A percentile compares a stretch with the other conserved stretches of the same genome.
These are phyloP conservation scores for Thymus quinquecostatus DNA, from an alignment of 257 asterid species.

Conservation along the genomic window DNA sequence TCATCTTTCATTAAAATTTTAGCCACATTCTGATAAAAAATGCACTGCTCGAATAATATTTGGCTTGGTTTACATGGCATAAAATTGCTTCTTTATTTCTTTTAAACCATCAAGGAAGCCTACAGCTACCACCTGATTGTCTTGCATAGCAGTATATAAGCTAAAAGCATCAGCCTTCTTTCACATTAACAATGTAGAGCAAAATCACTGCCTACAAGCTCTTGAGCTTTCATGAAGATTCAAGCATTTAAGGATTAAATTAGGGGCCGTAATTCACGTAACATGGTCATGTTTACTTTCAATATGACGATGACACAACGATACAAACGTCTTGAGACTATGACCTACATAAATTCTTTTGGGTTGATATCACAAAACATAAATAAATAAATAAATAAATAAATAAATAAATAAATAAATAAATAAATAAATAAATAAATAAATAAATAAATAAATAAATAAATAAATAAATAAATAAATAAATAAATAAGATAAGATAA, in stretches of 20 bases:
- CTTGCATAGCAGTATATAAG: not conserved
- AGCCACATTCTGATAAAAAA: not conserved
- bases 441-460: too few species aligned
- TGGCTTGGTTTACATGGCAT: not conserved
- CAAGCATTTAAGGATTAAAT: not conserved
- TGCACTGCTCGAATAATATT: not conserved
- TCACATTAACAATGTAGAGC: not conserved
- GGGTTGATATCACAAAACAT: not conserved
- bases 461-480: too few species aligned
- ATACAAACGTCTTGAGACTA: too few species aligned
- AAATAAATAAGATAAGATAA: too few species aligned
- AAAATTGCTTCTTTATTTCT: not conserved
- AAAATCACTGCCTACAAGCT: not conserved
- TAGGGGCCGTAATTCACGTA: not conserved
- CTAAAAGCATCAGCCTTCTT: not conserved
- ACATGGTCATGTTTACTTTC: not conserved
- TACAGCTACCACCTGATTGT: conserved; percentile 4
- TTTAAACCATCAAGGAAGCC: not conserved
- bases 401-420: too few species aligned
- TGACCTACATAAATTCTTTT: not conserved
- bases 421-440: too few species aligned
- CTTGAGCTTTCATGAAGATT: not conserved
- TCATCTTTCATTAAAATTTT: too few species aligned
- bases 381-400: too few species aligned
- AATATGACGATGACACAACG: not conserved